A percentile compares a stretch with the other conserved stretches of the same genome.
phyloP scores from a whole-genome alignment of 495 filamentous ascomycete species.

The Cercophora scortea region DNA sequence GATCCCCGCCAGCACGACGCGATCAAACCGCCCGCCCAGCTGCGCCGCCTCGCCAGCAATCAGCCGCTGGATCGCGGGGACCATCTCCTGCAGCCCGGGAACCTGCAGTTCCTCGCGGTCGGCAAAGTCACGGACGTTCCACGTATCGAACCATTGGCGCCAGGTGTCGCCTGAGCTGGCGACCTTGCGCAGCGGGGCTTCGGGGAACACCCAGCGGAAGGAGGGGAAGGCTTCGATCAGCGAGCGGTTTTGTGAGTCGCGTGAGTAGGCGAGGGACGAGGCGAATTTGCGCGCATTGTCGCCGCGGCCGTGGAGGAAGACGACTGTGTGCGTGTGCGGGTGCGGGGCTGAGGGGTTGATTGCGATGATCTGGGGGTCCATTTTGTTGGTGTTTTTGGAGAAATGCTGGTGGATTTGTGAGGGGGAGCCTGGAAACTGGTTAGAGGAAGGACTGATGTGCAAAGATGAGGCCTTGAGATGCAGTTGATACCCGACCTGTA shows the following conservation, averaged over 20 bases:
- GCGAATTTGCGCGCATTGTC: conserved; percentile 46
- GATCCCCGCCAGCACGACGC: conserved; percentile 27
- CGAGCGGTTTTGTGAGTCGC: conserved; percentile 21
- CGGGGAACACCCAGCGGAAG: conserved; percentile 42
- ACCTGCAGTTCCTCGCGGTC: conserved; percentile 24
- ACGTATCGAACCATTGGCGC: conserved; percentile 37
- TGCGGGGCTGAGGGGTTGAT: conserved; percentile 8
- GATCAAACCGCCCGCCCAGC: conserved; percentile 20
- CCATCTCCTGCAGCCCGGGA: conserved; percentile 19
- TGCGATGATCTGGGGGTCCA: conserved; percentile 1
- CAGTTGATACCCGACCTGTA: no score
- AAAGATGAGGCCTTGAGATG: no score
- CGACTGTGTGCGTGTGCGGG: conserved; percentile 49
- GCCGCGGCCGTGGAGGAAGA: conserved; percentile 55
- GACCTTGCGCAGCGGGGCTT: conserved; percentile 35
- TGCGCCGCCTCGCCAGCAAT: conserved; percentile 20
- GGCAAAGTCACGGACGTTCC: conserved; percentile 20
- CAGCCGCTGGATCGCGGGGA: conserved; percentile 12
- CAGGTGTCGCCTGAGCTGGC: conserved; percentile 27
- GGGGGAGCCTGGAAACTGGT: no score
- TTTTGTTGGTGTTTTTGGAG: not conserved
- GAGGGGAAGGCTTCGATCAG: conserved; percentile 27
- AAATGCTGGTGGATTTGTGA: not conserved
- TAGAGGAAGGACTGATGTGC: no score
- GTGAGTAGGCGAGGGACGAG: conserved; percentile 30